Base-by-base conservation (phyloP, 805 yeast genomes). In the Kuraishia piskuri region DNA sequence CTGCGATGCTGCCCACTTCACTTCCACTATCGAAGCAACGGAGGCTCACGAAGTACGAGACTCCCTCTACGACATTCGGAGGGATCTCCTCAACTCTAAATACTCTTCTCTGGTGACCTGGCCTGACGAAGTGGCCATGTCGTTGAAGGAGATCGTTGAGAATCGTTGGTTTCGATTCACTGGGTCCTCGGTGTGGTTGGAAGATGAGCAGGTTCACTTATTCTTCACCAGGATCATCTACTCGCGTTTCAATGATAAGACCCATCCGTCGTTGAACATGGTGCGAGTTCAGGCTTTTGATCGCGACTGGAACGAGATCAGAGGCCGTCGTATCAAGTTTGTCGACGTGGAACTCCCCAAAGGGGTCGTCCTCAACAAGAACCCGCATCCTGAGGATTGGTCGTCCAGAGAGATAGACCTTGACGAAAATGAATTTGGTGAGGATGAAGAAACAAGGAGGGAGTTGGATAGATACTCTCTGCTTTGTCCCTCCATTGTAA, bases 151-250 rank as follows among this genome's bases (percentile, higher is more conserved):
- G 8, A 48, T 47, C 12, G 22, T 44, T 17, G 26, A 25, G 19
- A 50, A 24, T 9, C 48, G 50, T 7, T 80, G 83, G 82, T 75
- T 62, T 55, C 67, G 73, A 52, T 71, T 77, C 52, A 76, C 81
- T 6, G 82, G 82, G 1, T 72, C 80, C 1, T 71, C 79, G 1
- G 78, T 78, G 19, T 79, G 82, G 82, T 61, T 80, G 26, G 74
- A 73, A 49, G 73, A 73, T 44, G 78, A 77, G 57, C 76, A 77
- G 23, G 72, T 76, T 19, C 81, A 78, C 62, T 62, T 75, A 55
- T 67, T 76, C 67, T 73, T 72, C 20, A 72, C 78, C 21, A 63
- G 82, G 53, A 59, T 77, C 21, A 61, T 71, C 22, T 78, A 76
- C 60, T 61, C 69, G 5, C 65, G 65, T 5, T 65, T 66, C 6